Base-by-base conservation (phyloP, 1,139 yeast genomes). In the Geotrichum citri-aurantii region DNA sequence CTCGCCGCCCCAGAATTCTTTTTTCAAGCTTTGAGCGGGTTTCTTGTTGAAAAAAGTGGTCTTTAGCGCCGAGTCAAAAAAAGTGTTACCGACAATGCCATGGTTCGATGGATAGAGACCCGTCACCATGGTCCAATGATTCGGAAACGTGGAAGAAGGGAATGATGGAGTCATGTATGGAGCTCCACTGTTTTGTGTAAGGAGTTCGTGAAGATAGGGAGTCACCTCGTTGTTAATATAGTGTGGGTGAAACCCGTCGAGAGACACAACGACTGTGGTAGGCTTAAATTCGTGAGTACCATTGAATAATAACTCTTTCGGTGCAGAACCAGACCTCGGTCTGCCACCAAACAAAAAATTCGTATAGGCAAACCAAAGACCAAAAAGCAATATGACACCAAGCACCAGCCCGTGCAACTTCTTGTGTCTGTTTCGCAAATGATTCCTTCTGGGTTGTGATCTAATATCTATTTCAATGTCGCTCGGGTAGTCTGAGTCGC, bases 191-290 rank as follows among this genome's bases (percentile, higher is more conserved):
- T 79, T 84, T 27, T 80, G 74, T 10, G 78, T 67, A 65, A 83
- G 72, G 70, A 87, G 72, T 17, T 77, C 73, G 67, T 87, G 86
- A 69, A 92, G 69, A 48, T 83, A 76, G 0, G 98, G 97, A 0
- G 97, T 91, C 48, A 79, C 68, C 23, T 78, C 75, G 6, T 80
- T 69, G 27, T 84, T 83, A n/a, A 91, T 82, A 68, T 89, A 88
- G 68, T 89, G 95, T 10, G 97, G 97, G 69, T 91, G 96, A 72
- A 91, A 88, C 12, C 97, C 97, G 69, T 88, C 97, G 48, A 91
- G 71, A 0, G 96, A 88, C 1, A 91, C 76, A 57, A 90, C 71
- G 1, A 91, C 73, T 0, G 97, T 91, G 3, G 96, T 84, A 23
- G 95, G 89, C 65, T 84, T 77, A 71, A 85, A 90, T 1, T 75